phyloP scores from a whole-genome alignment of 2,329 filamentous ascomycete genomes.

The Arthrobotrys conoides region DNA sequence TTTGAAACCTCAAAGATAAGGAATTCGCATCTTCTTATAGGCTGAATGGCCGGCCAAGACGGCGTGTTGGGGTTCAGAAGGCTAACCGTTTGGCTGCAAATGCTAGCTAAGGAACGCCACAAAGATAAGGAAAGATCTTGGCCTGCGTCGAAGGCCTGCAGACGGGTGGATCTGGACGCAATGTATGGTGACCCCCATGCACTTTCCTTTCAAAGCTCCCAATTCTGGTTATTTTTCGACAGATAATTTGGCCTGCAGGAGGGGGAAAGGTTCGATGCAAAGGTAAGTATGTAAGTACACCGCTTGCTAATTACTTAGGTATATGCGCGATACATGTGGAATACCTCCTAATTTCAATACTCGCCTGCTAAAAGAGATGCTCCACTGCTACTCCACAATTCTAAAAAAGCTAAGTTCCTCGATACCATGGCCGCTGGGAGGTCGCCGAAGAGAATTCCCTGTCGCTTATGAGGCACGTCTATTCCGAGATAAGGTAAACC shows the following conservation, averaged over 20 bases:
- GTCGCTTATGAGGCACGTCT: slow-evolving; percentile 50
- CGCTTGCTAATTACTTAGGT: not conserved
- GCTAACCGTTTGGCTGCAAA: slow-evolving; percentile 39
- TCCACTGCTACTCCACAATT: slow-evolving; percentile 47
- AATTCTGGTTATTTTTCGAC: slow-evolving; percentile 3
- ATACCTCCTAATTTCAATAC: slow-evolving; percentile 20
- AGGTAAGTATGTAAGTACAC: not conserved
- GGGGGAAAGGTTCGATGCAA: not conserved
- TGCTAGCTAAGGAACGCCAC: slow-evolving; percentile 48
- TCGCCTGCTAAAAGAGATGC: slow-evolving; percentile 1
- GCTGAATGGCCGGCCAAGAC: slow-evolving; percentile 52
- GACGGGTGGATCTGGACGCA: slow-evolving; percentile 53
- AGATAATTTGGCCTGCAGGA: slow-evolving; percentile 8
- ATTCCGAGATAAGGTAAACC: slow-evolving; percentile 57
- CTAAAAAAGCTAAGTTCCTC: slow-evolving; percentile 31
- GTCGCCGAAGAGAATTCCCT: slow-evolving; percentile 56
- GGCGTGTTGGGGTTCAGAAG: slow-evolving; percentile 37
- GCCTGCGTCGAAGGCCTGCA: slow-evolving; percentile 57
- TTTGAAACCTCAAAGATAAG: slow-evolving; percentile 57
- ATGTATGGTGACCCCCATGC: slow-evolving; percentile 43
- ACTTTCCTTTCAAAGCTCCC: slow-evolving; percentile 1
- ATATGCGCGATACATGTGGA: slow-evolving; percentile 20
- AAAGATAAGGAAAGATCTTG: slow-evolving; percentile 61
- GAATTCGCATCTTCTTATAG: slow-evolving; percentile 45
- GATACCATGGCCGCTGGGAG: slow-evolving; percentile 38